These are phyloP conservation scores for Pichia sp. DNA, from an alignment of 1,139 yeast genomes.

Conservation along the genomic window DNA sequence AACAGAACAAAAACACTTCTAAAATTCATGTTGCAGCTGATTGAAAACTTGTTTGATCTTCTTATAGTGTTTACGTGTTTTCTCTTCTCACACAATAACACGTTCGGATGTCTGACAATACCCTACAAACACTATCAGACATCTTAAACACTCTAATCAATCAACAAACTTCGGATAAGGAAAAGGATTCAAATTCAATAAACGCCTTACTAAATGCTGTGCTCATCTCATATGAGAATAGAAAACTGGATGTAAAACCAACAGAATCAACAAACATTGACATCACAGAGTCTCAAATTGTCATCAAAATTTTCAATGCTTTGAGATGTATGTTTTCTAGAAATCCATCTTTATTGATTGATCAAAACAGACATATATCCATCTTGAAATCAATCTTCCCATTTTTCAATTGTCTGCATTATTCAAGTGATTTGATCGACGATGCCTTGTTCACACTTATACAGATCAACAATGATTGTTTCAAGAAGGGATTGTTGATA, in stretches of 20 bases:
- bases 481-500: constrained; percentile 3
- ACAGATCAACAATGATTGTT: constrained; percentile 3
- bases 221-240: constrained; percentile 21
- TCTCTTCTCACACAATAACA: too few species aligned
- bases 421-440: constrained; percentile 12
- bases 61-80: too few species aligned
- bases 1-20: too few species aligned
- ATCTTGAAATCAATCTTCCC: constrained; percentile 19
- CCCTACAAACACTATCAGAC: constrained; percentile 18
- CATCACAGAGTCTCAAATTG: constrained; percentile 17
- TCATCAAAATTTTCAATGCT: constrained; percentile 26
- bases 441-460: constrained; percentile 7
- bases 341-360: constrained; percentile 23
- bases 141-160: constrained; percentile 25
- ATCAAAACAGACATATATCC: constrained; percentile 19
- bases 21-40: too few species aligned
- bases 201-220: constrained; percentile 26
- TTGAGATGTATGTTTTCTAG: constrained; percentile 19
- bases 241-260: constrained; percentile 10
- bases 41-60: too few species aligned
- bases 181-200: constrained; percentile 25
- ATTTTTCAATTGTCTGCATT: constrained; percentile 23
- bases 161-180: constrained; percentile 22
- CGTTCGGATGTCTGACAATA: constrained; percentile 9
- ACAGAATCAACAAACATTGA: neutral